Evolutionary conservation across 106 monocot genomes (phyloP), one percentile per base, ranked within the genome.

Genomic region (Posidonia australis): DNA sequence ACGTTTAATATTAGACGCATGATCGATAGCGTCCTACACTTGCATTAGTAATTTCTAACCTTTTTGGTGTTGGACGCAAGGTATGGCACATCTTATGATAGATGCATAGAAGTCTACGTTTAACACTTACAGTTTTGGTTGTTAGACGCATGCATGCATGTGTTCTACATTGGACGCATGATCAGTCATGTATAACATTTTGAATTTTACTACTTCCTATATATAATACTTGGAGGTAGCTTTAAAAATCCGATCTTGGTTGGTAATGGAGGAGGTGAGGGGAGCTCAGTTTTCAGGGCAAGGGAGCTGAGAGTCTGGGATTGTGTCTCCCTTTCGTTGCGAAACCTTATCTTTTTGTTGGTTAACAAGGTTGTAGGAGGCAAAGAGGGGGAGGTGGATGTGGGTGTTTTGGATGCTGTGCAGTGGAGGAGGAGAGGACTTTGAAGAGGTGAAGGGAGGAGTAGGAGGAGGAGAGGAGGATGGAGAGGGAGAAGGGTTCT

Each of bases 161-260:
- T n/a, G n/a, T n/a, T n/a, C n/a, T n/a, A n/a, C n/a, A n/a, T n/a
- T n/a, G n/a, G n/a, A n/a, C n/a, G n/a, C n/a, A n/a, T n/a, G n/a
- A n/a, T n/a, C n/a, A n/a, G n/a, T n/a, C n/a, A n/a, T n/a, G n/a
- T n/a, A n/a, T n/a, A n/a, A n/a, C n/a, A n/a, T n/a, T n/a, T n/a
- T n/a, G n/a, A n/a, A n/a, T n/a, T n/a, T n/a, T n/a, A n/a, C n/a
- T n/a, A n/a, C n/a, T n/a, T n/a, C n/a, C n/a, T n/a, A n/a, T n/a
- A n/a, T n/a, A n/a, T n/a, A n/a, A n/a, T n/a, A n/a, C n/a, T n/a
- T n/a, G n/a, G n/a, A n/a, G n/a, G n/a, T n/a, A n/a, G n/a, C n/a
- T n/a, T n/a, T 51, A 64, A 26, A 54, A 72, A 72, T 49, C 72
- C 72, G 13, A 36, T 72, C 23, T 17, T 72, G 63, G 63, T 72